A percentile compares a stretch with the other conserved stretches of the same genome.
Evolutionary conservation across 2,329 filamentous ascomycete species (phyloP).

Genomic region (Epichloe uncinata): DNA sequence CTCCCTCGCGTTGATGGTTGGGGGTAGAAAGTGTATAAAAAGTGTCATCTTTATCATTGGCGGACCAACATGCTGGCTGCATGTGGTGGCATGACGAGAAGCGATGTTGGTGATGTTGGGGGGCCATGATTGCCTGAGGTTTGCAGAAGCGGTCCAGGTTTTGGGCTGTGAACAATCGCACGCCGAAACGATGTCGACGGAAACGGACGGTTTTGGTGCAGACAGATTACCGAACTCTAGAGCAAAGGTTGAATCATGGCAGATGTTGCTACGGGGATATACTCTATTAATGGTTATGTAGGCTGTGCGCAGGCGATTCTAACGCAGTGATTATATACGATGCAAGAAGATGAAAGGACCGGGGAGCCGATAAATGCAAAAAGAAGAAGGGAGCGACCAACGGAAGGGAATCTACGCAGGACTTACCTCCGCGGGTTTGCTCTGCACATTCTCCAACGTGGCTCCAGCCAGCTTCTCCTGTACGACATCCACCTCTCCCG

Average conservation of each 20-base stretch:
- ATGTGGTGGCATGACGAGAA: too few relatives aligned
- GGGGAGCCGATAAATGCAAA: background rate
- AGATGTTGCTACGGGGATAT: background rate
- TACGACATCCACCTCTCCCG: slow-evolving; percentile 3
- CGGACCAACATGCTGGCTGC: too few relatives aligned
- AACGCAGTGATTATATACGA: background rate
- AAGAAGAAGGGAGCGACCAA: background rate
- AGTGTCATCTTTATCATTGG: too few relatives aligned
- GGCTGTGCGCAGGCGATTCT: background rate
- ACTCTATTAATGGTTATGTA: background rate
- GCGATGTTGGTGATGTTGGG: too few relatives aligned
- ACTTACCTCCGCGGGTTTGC: background rate
- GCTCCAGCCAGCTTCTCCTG: slow-evolving; percentile 8
- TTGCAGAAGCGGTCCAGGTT: too few relatives aligned
- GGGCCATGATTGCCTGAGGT: too few relatives aligned
- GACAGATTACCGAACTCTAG: background rate
- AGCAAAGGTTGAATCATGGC: background rate
- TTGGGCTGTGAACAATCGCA: too few relatives aligned
- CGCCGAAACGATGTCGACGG: too few relatives aligned
- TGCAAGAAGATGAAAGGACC: background rate
- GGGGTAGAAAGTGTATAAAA: too few relatives aligned
- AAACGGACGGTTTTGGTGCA: too few relatives aligned
- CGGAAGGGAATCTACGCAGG: background rate
- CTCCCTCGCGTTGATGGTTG: too few relatives aligned
- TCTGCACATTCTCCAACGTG: slow-evolving; percentile 1